These are phyloP conservation scores for Andrographis paniculata DNA, from an alignment of 305 asterid genomes.

Conservation along the genomic window DNA sequence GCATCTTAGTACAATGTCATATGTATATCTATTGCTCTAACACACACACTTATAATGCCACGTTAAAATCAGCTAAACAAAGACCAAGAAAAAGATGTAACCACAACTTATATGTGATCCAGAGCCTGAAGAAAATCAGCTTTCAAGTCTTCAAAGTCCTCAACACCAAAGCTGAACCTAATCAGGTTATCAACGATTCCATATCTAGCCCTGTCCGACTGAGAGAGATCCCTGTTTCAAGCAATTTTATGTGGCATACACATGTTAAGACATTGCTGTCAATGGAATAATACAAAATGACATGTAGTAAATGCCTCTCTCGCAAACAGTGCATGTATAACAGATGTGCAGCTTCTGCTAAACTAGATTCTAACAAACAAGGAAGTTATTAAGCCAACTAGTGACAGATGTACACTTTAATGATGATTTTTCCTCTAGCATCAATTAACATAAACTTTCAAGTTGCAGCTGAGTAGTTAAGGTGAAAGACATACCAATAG, in stretches of 20 bases:
- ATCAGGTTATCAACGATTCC: slow-evolving; percentile 91
- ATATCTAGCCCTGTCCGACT: slow-evolving; percentile 54
- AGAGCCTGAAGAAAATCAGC: slow-evolving; percentile 87
- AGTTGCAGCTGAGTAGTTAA: neutral
- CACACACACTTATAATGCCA: no score
- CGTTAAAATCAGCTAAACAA: no score
- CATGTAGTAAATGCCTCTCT: neutral
- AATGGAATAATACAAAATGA: neutral
- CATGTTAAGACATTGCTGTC: neutral
- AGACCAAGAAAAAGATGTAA: no score
- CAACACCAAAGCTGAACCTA: slow-evolving; percentile 96
- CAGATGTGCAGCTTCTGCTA: neutral
- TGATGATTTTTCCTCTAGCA: neutral
- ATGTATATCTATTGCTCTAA: no score
- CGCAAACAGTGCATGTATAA: neutral
- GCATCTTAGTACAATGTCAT: no score
- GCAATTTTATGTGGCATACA: neutral
- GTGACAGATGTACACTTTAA: neutral
- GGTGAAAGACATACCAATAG: slow-evolving; percentile 49
- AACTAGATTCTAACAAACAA: neutral
- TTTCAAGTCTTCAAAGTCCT: slow-evolving; percentile 80
- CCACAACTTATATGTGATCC: slow-evolving; percentile 39
- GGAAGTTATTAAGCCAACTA: neutral
- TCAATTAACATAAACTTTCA: neutral
- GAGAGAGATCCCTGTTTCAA: slow-evolving; percentile 60